Evolutionary conservation across 805 yeast species (phyloP).

Genomic region (Wickerhamia fluorescens): DNA sequence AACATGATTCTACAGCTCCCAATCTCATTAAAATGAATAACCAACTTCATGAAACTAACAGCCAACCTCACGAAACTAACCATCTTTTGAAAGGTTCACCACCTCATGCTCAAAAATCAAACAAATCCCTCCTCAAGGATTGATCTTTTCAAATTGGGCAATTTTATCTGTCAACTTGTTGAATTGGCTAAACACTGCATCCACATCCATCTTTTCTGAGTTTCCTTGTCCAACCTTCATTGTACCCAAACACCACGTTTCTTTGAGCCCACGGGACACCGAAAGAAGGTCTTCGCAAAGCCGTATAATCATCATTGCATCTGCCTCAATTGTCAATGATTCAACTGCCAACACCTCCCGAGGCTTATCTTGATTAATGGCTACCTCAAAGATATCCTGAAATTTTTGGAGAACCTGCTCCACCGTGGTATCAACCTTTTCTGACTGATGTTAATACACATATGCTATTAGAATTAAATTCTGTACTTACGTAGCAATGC

Average conservation of each 20-base stretch:
- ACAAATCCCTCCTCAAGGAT: too few relatives aligned
- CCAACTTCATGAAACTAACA: too few relatives aligned
- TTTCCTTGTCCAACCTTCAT: constrained; percentile 26
- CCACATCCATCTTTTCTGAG: constrained; percentile 11
- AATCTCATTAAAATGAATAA: too few relatives aligned
- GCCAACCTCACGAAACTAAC: too few relatives aligned
- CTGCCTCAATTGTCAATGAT: constrained; percentile 48
- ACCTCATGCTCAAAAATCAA: too few relatives aligned
- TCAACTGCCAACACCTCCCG: constrained; percentile 43
- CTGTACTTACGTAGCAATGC: constrained; percentile 29
- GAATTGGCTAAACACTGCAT: constrained; percentile 26
- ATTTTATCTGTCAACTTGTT: constrained; percentile 27
- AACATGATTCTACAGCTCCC: too few relatives aligned
- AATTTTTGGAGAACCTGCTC: constrained; percentile 46
- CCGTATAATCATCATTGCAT: constrained; percentile 43
- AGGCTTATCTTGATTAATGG: constrained; percentile 34
- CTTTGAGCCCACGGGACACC: constrained; percentile 43
- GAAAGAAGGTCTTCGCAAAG: constrained; percentile 46
- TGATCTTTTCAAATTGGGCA: constrained; percentile 26
- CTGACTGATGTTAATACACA: constrained; percentile 22
- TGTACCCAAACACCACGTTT: constrained; percentile 53
- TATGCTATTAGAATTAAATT: constrained; percentile 6
- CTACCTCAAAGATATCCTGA: constrained; percentile 45
- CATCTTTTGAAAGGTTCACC: too few relatives aligned
- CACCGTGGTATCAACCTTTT: constrained; percentile 44